phyloP scores from a whole-genome alignment of 176 grass and related monocot species.

The Aegilops longissima region DNA sequence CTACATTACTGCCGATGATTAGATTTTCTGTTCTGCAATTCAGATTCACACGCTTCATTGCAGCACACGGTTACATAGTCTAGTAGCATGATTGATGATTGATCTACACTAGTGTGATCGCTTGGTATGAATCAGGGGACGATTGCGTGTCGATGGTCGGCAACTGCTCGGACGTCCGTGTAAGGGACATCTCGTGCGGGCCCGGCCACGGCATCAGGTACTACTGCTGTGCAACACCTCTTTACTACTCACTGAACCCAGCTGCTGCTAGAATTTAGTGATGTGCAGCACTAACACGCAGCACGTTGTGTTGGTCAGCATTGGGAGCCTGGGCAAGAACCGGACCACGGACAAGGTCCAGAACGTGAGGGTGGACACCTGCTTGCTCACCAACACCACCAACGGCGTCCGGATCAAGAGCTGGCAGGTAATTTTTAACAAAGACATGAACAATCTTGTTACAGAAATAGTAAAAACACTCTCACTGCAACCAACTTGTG shows the following conservation, averaged over 20 bases:
- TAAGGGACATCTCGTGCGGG: slow-evolving; percentile 64
- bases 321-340: slow-evolving; percentile 82
- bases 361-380: slow-evolving; percentile 57
- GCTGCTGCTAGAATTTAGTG: slow-evolving; percentile 4
- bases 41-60: neutral
- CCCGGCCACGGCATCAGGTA: slow-evolving; percentile 96
- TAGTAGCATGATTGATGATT: neutral
- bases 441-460: neutral
- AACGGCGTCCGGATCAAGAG: slow-evolving; percentile 88
- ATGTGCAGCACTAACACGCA: neutral
- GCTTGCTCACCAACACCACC: slow-evolving; percentile 65
- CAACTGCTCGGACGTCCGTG: slow-evolving; percentile 59
- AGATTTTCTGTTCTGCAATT: neutral
- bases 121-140: slow-evolving; percentile 42
- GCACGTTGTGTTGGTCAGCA: slow-evolving; percentile 34
- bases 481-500: neutral
- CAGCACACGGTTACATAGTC: neutral
- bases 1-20: neutral
- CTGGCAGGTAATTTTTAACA: slow-evolving; percentile 62
- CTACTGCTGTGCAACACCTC: neutral
- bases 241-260: neutral
- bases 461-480: no score
- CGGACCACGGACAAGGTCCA: slow-evolving; percentile 51
- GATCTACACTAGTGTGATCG: no score
- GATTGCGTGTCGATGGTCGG: slow-evolving; percentile 84